These are phyloP conservation scores for Scutellaria barbata DNA, from an alignment of 257 asterid species.

Conservation along the genomic window DNA sequence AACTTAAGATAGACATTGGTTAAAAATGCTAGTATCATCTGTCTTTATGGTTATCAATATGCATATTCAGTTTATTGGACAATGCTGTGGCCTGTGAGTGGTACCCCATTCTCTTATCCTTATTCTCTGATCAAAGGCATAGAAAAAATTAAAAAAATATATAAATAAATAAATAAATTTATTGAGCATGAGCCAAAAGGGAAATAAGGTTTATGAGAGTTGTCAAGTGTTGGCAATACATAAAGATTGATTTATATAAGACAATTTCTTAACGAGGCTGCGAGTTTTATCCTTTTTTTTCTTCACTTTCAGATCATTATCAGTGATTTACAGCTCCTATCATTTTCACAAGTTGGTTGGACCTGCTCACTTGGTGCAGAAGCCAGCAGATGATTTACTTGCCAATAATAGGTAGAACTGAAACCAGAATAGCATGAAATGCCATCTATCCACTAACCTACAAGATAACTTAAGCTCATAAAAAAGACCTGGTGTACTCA, in stretches of 20 bases:
- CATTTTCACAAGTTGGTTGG: background rate
- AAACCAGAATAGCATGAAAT: no score
- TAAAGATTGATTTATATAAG: background rate
- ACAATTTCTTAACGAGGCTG: background rate
- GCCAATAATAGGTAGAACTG: constrained; percentile 1
- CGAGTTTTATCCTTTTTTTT: constrained; percentile 10
- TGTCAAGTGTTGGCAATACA: background rate
- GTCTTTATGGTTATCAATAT: constrained; percentile 10
- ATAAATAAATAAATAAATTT: no score
- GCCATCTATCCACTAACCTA: constrained; percentile 8
- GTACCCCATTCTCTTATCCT: no score
- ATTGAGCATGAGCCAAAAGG: no score
- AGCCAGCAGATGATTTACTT: background rate
- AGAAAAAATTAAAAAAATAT: no score
- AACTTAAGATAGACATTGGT: background rate
- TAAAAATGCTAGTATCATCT: background rate
- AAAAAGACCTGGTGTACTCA: constrained; percentile 7
- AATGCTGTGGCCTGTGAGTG: background rate
- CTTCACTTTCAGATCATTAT: constrained; percentile 5
- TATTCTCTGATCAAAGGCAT: no score
- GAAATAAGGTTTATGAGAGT: background rate
- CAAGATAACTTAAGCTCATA: background rate
- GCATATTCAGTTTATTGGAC: constrained; percentile 24
- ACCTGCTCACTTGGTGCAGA: no score
- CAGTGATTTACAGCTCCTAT: constrained; percentile 1